Evolutionary conservation across 371 early-diverging fungal species (phyloP).

Genomic region (Syncephalastrum monosporum): DNA sequence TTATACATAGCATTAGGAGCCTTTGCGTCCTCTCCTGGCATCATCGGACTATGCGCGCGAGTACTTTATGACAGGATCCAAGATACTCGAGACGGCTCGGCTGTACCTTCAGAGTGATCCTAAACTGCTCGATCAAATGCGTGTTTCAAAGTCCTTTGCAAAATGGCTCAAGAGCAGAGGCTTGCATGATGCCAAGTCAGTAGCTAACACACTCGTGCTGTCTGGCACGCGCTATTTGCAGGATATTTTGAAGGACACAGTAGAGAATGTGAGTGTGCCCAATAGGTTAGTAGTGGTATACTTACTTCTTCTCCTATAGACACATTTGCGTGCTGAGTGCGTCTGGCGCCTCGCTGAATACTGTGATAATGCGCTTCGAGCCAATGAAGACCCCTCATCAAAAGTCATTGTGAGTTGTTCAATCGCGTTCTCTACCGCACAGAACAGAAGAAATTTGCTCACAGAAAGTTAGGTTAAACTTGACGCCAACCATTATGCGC

Average conservation of each 20-base stretch:
- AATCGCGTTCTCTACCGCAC: background rate
- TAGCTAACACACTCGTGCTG: slow-evolving; percentile 1
- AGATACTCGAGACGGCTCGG: slow-evolving; percentile 15
- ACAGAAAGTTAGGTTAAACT: slow-evolving; percentile 14
- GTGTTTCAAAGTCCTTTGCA: background rate
- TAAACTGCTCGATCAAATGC: slow-evolving; percentile 2
- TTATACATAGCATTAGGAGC: no score
- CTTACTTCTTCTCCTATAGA: slow-evolving; percentile 6
- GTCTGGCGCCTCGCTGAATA: slow-evolving; percentile 40
- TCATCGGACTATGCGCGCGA: no score
- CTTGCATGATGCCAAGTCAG: no score
- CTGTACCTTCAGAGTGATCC: slow-evolving; percentile 8
- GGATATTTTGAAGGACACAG: slow-evolving; percentile 5
- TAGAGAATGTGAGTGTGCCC: slow-evolving; percentile 13
- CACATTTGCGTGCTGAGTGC: slow-evolving; percentile 14
- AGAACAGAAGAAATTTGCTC: background rate
- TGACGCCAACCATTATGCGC: slow-evolving; percentile 31
- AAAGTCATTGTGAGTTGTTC: slow-evolving; percentile 11
- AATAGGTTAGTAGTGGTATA: no score
- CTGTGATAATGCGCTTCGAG: slow-evolving; percentile 31
- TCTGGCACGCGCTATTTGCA: slow-evolving; percentile 1
- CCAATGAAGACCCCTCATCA: slow-evolving; percentile 11
- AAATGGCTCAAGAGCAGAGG: background rate
- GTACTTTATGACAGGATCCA: background rate
- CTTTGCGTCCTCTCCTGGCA: no score